Evolutionary conservation across 2,329 filamentous ascomycete species (phyloP).

Genomic region (Furcasterigmium furcatum): DNA sequence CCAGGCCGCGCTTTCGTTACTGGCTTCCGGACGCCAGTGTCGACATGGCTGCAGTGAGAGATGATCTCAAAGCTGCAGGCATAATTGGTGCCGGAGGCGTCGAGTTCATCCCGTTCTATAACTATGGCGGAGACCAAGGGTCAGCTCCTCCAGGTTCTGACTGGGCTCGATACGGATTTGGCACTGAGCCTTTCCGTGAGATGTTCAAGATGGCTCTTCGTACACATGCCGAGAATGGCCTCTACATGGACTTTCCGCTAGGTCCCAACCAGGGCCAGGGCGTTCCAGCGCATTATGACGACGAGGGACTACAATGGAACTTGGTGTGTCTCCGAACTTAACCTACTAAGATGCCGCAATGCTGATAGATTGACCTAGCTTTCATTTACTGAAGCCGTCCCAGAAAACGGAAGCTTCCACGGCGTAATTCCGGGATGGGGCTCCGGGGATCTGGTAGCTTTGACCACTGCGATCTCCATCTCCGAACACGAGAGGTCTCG

Average conservation of each 20-base stretch:
- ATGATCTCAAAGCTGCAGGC: slow-evolving; percentile 14
- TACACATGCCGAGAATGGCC: slow-evolving; percentile 18
- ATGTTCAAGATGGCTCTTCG: slow-evolving; percentile 5
- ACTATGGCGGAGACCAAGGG: slow-evolving; percentile 15
- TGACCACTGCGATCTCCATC: neutral
- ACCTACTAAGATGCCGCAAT: neutral
- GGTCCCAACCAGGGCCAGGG: slow-evolving; percentile 45
- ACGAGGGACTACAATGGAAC: slow-evolving; percentile 29
- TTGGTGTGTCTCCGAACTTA: slow-evolving; percentile 10
- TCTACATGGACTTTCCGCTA: slow-evolving; percentile 41
- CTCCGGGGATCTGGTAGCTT: neutral
- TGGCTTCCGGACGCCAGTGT: slow-evolving; percentile 23
- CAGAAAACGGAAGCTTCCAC: slow-evolving; percentile 21
- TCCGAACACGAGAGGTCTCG: neutral
- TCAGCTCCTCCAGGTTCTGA: slow-evolving; percentile 14
- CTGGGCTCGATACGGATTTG: slow-evolving; percentile 36
- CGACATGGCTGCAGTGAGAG: slow-evolving; percentile 7
- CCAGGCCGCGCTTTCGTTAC: slow-evolving; percentile 17
- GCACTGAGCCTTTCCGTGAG: slow-evolving; percentile 21
- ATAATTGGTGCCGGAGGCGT: slow-evolving; percentile 16
- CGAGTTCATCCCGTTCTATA: slow-evolving; percentile 21
- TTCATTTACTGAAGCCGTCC: slow-evolving; percentile 22
- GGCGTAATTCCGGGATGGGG: slow-evolving; percentile 32
- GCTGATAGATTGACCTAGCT: neutral
- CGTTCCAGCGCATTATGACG: slow-evolving; percentile 30